Conservation (phyloP, 257 asterid genomes). For the Lycium ferocissimum region DNA sequence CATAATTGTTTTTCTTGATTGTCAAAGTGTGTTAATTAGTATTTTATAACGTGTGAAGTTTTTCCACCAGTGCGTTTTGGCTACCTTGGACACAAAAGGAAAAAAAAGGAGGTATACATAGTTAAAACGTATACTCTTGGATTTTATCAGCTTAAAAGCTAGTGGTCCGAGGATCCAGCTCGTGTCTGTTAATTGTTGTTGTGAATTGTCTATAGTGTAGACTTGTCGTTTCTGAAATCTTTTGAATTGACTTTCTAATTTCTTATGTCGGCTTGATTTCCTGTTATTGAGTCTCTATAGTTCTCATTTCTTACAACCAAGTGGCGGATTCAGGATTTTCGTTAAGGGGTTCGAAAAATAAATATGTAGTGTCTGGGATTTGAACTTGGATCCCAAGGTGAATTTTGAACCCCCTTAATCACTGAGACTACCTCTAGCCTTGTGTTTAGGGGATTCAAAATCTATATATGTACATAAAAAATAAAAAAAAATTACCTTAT, state of each 20-base stretch:
- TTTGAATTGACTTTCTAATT: neutral
- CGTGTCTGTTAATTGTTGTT: neutral
- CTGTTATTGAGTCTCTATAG: neutral
- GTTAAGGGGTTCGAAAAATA: no score
- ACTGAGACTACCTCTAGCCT: no score
- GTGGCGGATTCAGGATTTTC: no score
- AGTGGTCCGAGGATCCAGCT: neutral
- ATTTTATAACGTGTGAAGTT: neutral
- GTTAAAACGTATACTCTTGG: constrained; percentile 3
- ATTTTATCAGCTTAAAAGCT: neutral
- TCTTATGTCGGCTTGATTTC: neutral
- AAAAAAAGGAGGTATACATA: neutral
- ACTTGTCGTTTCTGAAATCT: neutral
- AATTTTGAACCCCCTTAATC: no score
- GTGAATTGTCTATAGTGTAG: neutral
- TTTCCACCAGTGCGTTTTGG: neutral
- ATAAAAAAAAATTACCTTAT: no score
- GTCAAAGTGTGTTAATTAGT: neutral
- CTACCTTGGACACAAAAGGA: constrained; percentile 13
- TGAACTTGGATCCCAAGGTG: no score
- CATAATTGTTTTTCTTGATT: neutral
- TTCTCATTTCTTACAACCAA: neutral
- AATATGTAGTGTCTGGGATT: no score
- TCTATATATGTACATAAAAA: no score
- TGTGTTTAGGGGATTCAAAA: no score